These are phyloP conservation scores for Trebouxia sp. DNA, from an alignment of 139 green algal genomes.

Conservation along the genomic window DNA sequence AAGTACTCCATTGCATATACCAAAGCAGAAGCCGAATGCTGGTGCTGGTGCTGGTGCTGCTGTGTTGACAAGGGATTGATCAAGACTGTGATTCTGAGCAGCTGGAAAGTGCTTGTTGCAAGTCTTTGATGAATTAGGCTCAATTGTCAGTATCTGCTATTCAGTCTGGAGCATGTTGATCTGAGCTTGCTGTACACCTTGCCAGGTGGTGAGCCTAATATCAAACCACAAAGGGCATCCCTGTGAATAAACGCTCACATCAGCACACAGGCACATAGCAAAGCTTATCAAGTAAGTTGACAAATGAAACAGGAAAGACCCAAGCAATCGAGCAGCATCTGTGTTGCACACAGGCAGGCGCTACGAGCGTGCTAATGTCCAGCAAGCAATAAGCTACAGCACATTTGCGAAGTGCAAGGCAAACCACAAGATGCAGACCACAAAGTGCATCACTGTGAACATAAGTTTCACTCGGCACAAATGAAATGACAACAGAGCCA, in stretches of 20 bases:
- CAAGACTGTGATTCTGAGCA: no score
- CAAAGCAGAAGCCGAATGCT: no score
- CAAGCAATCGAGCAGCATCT: neutral
- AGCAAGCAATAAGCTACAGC: neutral
- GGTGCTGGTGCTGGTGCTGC: neutral
- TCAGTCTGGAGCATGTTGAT: slow-evolving; percentile 65
- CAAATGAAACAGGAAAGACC: neutral
- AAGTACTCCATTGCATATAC: no score
- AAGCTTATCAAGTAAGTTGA: neutral
- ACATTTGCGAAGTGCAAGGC: neutral
- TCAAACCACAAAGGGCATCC: slow-evolving; percentile 91
- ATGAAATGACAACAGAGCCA: no score
- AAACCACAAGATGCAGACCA: neutral
- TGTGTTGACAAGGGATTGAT: no score
- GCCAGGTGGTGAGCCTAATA: slow-evolving; percentile 93
- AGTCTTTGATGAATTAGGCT: neutral
- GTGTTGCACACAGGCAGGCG: neutral
- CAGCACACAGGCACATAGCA: neutral
- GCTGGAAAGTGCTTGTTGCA: neutral
- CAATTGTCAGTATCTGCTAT: slow-evolving; percentile 43
- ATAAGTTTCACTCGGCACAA: no score
- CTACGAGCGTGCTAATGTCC: neutral
- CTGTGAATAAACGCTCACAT: neutral
- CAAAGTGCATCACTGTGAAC: neutral
- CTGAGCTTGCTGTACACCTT: slow-evolving; percentile 97